Evolutionary conservation across 192 early-diverging fungal species (phyloP), one percentile per base, ranked within the genome.

Genomic region (Oehlia diaphana): DNA sequence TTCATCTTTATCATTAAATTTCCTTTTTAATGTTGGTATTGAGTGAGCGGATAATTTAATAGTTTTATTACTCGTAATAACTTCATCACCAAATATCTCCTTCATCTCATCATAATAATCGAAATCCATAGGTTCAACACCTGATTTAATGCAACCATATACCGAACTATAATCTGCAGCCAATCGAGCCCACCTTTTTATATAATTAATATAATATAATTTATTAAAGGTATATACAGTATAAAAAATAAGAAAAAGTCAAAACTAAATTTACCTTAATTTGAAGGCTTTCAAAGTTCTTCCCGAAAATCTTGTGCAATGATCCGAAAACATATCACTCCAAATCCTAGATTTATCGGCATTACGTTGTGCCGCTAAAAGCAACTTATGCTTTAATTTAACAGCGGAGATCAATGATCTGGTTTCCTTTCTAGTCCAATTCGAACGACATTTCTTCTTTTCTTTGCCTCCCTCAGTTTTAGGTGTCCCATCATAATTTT

Each of bases 91-190:
- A 66, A 66, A 13, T 66, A 66, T 66, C 21, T 31, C 64, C 23
- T 66, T 31, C 23, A 66, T 66, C 31, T 66, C 64, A 31, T 66
- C 64, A 66, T 31, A 66, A 66, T 31, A 66, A 66, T 66, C 64
- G 23, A 66, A 66, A 14, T 66, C 64, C 26, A 66, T 66, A 31
- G 64, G 64, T 66, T 66, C 64, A 33, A 33, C 31, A 0, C 64
- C 64, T 28, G 31, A 9, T 31, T 33, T 66, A 13, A 66, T 13
- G 21, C 64, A 33, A 14, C 28, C 28, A 13, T 66, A 10, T 66
- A 66, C 64, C 23, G 64, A 66, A 66, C 28, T 66, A 33, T 33
- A 66, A 66, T 66, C 64, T 3, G 64, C 23, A 16, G 28, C 64
- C 28, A 66, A 66, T 31, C 64, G 23, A 31, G 64, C 64, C 64